These are phyloP conservation scores for Nigrospora osmanthi DNA, from an alignment of 2,329 filamentous ascomycete species.

Conservation along the genomic window DNA sequence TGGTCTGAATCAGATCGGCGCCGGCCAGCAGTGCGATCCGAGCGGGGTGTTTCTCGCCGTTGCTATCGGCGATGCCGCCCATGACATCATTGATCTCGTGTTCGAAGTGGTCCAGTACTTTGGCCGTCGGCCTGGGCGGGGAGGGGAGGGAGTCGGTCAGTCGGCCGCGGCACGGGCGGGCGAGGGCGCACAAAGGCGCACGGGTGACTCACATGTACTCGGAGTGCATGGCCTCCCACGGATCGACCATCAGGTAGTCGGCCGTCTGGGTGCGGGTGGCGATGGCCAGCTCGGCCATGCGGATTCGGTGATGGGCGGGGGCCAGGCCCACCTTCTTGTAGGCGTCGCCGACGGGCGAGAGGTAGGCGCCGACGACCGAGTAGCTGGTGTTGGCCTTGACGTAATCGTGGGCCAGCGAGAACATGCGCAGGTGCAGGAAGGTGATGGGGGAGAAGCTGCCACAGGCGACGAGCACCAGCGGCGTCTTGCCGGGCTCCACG, in stretches of 20 bases:
- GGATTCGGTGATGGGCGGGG: conserved; percentile 61
- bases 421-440: conserved; percentile 77
- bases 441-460: conserved; percentile 69
- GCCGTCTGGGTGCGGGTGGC: conserved; percentile 65
- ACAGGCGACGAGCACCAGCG: conserved; percentile 62
- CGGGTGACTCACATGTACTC: conserved; percentile 52
- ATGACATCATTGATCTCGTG: conserved; percentile 77
- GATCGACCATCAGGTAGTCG: conserved; percentile 78
- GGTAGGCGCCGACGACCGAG: conserved; percentile 79
- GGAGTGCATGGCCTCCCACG: conserved; percentile 80
- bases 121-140: conserved; percentile 57
- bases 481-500: conserved; percentile 46
- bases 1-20: conserved; percentile 66
- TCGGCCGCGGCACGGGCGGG: no score
- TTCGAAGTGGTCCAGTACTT: conserved; percentile 86
- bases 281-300: conserved; percentile 81
- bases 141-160: no score
- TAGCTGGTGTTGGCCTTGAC: conserved; percentile 68
- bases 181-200: no score
- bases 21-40: conserved; percentile 78
- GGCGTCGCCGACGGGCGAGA: conserved; percentile 61
- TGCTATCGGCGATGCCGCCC: conserved; percentile 62
- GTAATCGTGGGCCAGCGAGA: conserved; percentile 79
- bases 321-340: conserved; percentile 78
- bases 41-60: conserved; percentile 58